These are phyloP conservation scores for Talaromyces sp. DNA, from an alignment of 2,329 filamentous ascomycete genomes.

Conservation along the genomic window DNA sequence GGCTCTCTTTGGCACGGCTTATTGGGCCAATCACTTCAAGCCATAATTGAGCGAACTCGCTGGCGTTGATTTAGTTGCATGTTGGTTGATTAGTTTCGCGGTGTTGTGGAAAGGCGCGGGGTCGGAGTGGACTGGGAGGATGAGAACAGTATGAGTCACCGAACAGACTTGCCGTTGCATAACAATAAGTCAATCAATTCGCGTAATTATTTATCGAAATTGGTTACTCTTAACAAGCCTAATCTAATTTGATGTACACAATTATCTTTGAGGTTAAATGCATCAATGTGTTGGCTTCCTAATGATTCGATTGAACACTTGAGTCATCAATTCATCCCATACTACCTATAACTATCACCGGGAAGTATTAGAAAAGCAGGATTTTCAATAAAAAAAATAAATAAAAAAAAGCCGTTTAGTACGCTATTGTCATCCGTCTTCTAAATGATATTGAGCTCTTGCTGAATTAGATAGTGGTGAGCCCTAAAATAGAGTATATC, in stretches of 20 bases:
- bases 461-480: too few species aligned
- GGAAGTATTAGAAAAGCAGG: neutral
- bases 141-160: neutral
- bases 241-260: neutral
- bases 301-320: too few species aligned
- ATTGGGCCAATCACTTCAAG: neutral
- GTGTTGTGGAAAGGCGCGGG: neutral
- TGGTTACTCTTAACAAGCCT: neutral
- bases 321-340: neutral
- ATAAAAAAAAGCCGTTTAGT: neutral
- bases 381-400: neutral
- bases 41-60: neutral
- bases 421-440: neutral
- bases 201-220: neutral
- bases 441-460: too few species aligned
- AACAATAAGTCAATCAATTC: neutral
- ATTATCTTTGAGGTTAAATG: neutral
- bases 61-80: neutral
- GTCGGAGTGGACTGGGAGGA: neutral
- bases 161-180: neutral
- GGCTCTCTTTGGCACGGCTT: neutral
- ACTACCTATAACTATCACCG: neutral
- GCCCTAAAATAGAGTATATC: too few species aligned
- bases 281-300: too few species aligned
- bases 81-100: neutral